Evolutionary conservation across 306 rosid genomes (phyloP), one percentile per base, ranked within the genome.

Genomic region (Begonia loranthoides): DNA sequence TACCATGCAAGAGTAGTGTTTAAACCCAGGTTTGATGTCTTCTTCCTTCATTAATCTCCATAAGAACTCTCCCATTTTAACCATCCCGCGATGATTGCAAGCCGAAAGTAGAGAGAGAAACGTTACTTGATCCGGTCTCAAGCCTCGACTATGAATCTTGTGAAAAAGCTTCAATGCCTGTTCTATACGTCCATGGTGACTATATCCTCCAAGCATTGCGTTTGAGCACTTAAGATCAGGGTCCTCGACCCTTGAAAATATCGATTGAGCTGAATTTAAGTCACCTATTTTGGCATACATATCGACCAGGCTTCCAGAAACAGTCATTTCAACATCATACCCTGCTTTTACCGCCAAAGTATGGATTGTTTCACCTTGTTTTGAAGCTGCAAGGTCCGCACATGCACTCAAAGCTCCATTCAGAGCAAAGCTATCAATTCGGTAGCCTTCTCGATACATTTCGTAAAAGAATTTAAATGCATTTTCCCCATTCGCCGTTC

Each of bases 211-310:
- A 11, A 89, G 87, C 87, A 89, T 85, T 1, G 95, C 58, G 79
- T 89, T 89, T 83, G 86, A 85, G 57, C 94, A 85, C 73, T 70
- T 82, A 70, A 89, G 72, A 71, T 89, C 95, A 17, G 87, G 84
- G 50, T 50, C 43, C 41, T 60, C 16, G 52, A 73, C 87, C 50
- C 51, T 73, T 44, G 75, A 82, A 74, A 89, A 84, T 60, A 74
- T 55, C 41, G 52, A 41, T 51, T 50, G 14, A 57, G 95, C 87
- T 40, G 76, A 70, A 57, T 61, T 60, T 56, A 89, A 79, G 67
- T 52, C 16, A 41, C 95, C 97, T 24, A 76, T 89, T 80, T 89
- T 89, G 38, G 87, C 74, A 64, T 89, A 82, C 94, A 89, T 73
- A 66, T 89, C 90, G 19, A 85, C 64, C 46, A 85, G 74, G 76